Conservation (phyloP, 768 basidiomycete species). For the Agrocybe pediades region DNA sequence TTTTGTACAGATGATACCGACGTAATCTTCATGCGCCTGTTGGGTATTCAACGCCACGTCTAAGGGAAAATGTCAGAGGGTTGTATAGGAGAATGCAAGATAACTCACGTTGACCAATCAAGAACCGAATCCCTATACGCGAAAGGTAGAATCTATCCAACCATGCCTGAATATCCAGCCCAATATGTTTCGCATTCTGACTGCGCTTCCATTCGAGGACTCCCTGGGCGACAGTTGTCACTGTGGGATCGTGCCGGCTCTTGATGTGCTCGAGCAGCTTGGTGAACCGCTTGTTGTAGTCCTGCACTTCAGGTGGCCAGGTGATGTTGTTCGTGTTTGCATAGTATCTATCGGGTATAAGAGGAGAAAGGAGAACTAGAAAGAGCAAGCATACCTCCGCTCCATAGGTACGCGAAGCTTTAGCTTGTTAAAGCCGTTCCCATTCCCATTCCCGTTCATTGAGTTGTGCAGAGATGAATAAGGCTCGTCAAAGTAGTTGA, state of each 20-base stretch:
- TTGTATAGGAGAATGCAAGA: constrained; percentile 1
- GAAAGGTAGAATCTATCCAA: constrained; percentile 97
- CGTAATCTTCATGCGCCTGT: constrained; percentile 87
- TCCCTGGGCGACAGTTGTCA: constrained; percentile 95
- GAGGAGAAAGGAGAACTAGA: constrained; percentile 7
- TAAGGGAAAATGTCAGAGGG: constrained; percentile 28
- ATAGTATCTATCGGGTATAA: constrained; percentile 66
- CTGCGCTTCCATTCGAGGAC: constrained; percentile 93
- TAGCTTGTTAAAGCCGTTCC: constrained; percentile 52
- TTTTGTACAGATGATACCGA: constrained; percentile 96
- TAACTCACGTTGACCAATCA: constrained; percentile 87
- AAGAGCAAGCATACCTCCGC: constrained; percentile 56
- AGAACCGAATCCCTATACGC: constrained; percentile 92
- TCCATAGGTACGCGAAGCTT: constrained; percentile 84
- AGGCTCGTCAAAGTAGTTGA: constrained; percentile 74
- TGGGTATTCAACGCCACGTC: constrained; percentile 95
- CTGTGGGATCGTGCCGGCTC: constrained; percentile 93
- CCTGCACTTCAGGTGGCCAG: constrained; percentile 93
- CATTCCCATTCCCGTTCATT: constrained; percentile 36
- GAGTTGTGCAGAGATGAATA: constrained; percentile 30
- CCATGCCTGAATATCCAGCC: constrained; percentile 91
- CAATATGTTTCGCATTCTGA: constrained; percentile 69
- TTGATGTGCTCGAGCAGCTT: constrained; percentile 87
- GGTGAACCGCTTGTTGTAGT: constrained; percentile 93
- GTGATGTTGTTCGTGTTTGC: constrained; percentile 67